phyloP scores from a whole-genome alignment of 2,329 filamentous ascomycete species.

The Canariomyces notabilis region DNA sequence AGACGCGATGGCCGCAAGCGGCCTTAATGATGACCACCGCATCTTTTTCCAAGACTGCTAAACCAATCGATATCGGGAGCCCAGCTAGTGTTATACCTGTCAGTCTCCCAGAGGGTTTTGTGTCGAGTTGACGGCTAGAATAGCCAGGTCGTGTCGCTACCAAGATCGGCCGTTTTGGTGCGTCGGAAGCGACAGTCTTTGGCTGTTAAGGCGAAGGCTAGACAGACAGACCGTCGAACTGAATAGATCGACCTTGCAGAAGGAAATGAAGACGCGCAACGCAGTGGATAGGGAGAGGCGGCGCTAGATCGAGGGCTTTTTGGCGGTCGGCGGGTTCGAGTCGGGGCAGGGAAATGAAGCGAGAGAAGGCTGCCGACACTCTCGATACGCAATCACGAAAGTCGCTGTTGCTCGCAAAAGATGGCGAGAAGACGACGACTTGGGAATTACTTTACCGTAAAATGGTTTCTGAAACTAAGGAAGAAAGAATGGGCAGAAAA shows the following conservation, averaged over 20 bases:
- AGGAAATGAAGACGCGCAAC: background rate
- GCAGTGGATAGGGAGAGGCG: background rate
- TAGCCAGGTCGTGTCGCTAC: background rate
- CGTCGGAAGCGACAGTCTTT: background rate
- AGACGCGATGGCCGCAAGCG: constrained; percentile 42
- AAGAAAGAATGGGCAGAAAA: constrained; percentile 1
- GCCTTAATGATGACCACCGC: constrained; percentile 43
- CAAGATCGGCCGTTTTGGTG: background rate
- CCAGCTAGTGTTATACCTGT: constrained; percentile 5
- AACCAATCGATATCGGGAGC: constrained; percentile 4
- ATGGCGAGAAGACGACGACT: constrained; percentile 7
- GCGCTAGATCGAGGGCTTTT: background rate
- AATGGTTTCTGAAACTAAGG: background rate
- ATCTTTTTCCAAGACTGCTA: constrained; percentile 32
- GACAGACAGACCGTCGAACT: constrained; percentile 9
- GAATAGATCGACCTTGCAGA: background rate
- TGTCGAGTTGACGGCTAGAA: background rate
- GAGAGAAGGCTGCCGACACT: constrained; percentile 25
- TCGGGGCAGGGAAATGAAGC: constrained; percentile 25
- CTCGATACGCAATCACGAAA: constrained; percentile 1
- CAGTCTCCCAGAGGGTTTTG: background rate
- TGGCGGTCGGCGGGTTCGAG: constrained; percentile 3
- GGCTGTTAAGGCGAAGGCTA: too few relatives aligned
- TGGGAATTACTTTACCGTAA: constrained; percentile 3
- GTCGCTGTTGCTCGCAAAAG: constrained; percentile 12